These are phyloP conservation scores for Clonostachys rhizophaga DNA, from an alignment of 2,329 filamentous ascomycete species.

Conservation along the genomic window DNA sequence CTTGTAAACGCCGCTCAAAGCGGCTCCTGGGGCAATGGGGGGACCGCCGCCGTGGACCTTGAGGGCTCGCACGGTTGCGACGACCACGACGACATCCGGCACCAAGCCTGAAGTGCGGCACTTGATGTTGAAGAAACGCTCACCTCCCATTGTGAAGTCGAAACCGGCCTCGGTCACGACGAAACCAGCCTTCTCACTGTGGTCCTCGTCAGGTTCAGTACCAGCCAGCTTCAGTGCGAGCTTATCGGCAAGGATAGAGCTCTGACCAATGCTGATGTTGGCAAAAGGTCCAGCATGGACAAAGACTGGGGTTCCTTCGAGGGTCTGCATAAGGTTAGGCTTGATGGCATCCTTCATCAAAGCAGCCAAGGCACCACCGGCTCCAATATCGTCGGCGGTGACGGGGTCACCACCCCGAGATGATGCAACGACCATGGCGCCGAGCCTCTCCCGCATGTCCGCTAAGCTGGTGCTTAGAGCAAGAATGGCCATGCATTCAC, in stretches of 20 bases:
- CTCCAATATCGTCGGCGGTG: constrained; percentile 93
- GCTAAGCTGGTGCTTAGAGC: constrained; percentile 82
- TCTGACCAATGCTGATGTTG: constrained; percentile 97
- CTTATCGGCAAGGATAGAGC: constrained; percentile 91
- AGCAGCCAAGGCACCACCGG: constrained; percentile 85
- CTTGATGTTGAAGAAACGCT: constrained; percentile 99
- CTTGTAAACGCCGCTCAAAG: constrained; percentile 83
- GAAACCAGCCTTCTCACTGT: constrained; percentile 78
- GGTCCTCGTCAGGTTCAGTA: constrained; percentile 86
- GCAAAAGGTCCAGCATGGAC: constrained; percentile 97
- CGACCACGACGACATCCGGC: constrained; percentile 90
- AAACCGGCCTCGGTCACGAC: constrained; percentile 97
- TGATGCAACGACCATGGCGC: constrained; percentile 91
- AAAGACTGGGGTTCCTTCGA: constrained; percentile 95
- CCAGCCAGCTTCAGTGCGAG: constrained; percentile 93
- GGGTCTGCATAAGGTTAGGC: constrained; percentile 96
- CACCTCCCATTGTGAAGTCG: constrained; percentile 99
- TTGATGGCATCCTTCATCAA: constrained; percentile 99
- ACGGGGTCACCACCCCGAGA: constrained; percentile 84
- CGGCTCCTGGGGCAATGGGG: constrained; percentile 81
- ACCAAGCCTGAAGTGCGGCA: constrained; percentile 90
- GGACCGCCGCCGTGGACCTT: constrained; percentile 97
- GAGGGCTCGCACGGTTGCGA: constrained; percentile 89
- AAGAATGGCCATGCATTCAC: constrained; percentile 97
- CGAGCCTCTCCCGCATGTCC: constrained; percentile 90